These are phyloP conservation scores for Annulohypoxylon moriforme DNA, from an alignment of 495 filamentous ascomycete species.

Conservation along the genomic window DNA sequence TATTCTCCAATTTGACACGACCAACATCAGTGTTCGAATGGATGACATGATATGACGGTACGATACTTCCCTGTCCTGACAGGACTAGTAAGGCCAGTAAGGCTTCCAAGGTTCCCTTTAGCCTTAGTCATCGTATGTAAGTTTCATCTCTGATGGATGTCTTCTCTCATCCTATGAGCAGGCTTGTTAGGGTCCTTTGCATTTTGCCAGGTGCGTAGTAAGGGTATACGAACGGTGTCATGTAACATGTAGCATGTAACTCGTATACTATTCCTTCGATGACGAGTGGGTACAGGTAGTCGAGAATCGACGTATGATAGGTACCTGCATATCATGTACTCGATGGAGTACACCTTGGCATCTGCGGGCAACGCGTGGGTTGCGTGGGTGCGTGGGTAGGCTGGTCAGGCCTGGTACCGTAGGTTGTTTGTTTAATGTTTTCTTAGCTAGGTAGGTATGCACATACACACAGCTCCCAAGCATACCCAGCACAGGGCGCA, in stretches of 20 bases:
- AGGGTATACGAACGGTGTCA: conserved; percentile 19
- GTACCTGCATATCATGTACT: conserved; percentile 17
- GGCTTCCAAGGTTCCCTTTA: background rate
- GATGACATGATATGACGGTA: conserved; percentile 41
- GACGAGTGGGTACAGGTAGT: conserved; percentile 10
- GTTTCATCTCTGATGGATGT: background rate
- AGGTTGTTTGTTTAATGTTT: conserved; percentile 31
- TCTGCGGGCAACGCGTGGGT: conserved; percentile 8
- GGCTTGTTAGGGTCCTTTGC: background rate
- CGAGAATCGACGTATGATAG: conserved; percentile 14
- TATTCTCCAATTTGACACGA: conserved; percentile 37
- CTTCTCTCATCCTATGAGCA: background rate
- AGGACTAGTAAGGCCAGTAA: conserved; percentile 22
- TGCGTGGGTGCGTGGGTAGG: conserved; percentile 18
- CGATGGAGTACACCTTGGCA: conserved; percentile 9
- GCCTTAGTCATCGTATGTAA: conserved; percentile 19
- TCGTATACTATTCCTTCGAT: conserved; percentile 21
- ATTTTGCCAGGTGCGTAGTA: conserved; percentile 1
- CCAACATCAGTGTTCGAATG: conserved; percentile 25
- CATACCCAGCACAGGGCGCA: background rate
- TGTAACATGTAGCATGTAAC: conserved; percentile 7
- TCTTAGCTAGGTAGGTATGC: background rate
- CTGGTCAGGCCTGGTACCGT: no score
- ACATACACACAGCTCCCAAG: background rate
- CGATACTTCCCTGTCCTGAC: conserved; percentile 17